phyloP scores from a whole-genome alignment of 257 asterid genomes.

The Solanum pennellii region DNA sequence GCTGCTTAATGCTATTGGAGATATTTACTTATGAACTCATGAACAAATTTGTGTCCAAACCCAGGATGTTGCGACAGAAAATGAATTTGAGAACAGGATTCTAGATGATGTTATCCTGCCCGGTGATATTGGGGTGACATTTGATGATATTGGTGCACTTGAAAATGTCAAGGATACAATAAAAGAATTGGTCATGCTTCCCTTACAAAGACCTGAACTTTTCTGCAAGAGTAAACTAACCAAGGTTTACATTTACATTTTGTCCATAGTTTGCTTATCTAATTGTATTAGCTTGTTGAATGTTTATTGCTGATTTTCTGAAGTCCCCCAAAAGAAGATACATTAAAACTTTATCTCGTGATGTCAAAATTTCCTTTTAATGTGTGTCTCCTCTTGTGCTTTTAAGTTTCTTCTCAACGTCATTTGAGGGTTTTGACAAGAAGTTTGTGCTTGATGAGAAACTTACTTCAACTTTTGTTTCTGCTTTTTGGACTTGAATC shows the following conservation, averaged over 20 bases:
- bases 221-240: slow-evolving; percentile 82
- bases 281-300: background rate
- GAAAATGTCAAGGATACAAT: slow-evolving; percentile 82
- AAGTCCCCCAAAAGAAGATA: background rate
- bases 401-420: background rate
- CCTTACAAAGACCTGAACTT: slow-evolving; percentile 84
- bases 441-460: background rate
- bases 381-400: background rate
- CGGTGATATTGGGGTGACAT: slow-evolving; percentile 71
- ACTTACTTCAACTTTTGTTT: background rate
- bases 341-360: background rate
- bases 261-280: background rate
- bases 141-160: slow-evolving; percentile 91
- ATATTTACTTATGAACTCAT: background rate
- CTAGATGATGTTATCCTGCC: slow-evolving; percentile 69
- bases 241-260: slow-evolving; percentile 28
- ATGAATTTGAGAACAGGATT: slow-evolving; percentile 57
- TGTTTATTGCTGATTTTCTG: background rate
- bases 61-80: slow-evolving; percentile 74
- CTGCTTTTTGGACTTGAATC: background rate
- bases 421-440: background rate
- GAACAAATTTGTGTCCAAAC: slow-evolving; percentile 1
- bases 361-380: background rate
- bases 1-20: background rate
- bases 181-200: slow-evolving; percentile 92